These are phyloP conservation scores for Ophiostoma fasciatum DNA, from an alignment of 2,329 filamentous ascomycete genomes.

Conservation along the genomic window DNA sequence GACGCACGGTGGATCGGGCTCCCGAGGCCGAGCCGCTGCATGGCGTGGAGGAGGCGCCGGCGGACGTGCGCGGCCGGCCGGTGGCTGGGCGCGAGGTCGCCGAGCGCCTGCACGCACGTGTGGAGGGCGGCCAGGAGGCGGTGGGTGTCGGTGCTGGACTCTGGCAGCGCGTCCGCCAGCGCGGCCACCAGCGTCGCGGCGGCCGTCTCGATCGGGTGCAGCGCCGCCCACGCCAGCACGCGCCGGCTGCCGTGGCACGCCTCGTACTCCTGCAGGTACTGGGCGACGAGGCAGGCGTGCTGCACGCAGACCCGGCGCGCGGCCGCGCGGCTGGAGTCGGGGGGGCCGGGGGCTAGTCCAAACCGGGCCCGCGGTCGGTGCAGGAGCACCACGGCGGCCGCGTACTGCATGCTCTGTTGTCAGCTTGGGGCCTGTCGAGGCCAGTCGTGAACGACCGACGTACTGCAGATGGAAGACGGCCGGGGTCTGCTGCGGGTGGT, in stretches of 20 bases:
- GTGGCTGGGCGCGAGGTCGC: slow-evolving; percentile 5
- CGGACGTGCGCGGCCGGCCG: slow-evolving; percentile 2
- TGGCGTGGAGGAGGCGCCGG: slow-evolving; percentile 4
- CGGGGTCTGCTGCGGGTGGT: slow-evolving; percentile 4
- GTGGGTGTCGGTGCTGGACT: not conserved
- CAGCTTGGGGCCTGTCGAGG: not conserved
- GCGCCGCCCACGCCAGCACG: slow-evolving; percentile 4
- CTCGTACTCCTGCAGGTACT: slow-evolving; percentile 7
- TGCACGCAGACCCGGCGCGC: slow-evolving; percentile 4
- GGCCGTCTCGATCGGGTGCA: slow-evolving; percentile 8
- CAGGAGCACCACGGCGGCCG: slow-evolving; percentile 6
- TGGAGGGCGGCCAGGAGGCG: not conserved
- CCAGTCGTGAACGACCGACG: not conserved
- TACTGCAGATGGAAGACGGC: slow-evolving; percentile 4
- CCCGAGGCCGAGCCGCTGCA: slow-evolving; percentile 1
- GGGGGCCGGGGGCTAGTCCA: not conserved
- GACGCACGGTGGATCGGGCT: not conserved
- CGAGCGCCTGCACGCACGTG: slow-evolving; percentile 3
- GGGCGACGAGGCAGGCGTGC: slow-evolving; percentile 6
- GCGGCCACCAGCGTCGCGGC: slow-evolving; percentile 6
- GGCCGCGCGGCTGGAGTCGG: not conserved
- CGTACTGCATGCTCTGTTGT: slow-evolving; percentile 7
- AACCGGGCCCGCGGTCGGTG: slow-evolving; percentile 7
- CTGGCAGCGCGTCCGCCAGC: not conserved
- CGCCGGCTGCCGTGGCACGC: slow-evolving; percentile 5